These are phyloP conservation scores for Colletotrichum sp. DNA, from an alignment of 2,329 filamentous ascomycete species.

Conservation along the genomic window DNA sequence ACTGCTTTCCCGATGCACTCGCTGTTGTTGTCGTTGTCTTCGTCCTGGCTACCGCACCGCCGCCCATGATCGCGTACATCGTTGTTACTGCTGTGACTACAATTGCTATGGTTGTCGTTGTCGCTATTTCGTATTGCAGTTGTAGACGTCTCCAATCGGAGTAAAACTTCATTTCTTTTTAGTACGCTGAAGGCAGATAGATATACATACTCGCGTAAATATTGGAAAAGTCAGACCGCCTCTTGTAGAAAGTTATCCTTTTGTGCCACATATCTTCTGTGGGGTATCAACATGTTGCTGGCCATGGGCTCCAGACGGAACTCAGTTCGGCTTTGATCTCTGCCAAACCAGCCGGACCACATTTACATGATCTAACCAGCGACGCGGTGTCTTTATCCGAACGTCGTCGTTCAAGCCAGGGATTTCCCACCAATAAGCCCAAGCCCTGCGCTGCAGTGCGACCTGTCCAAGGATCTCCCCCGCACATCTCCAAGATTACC, in stretches of 20 bases:
- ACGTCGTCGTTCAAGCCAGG: background rate
- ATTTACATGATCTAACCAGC: background rate
- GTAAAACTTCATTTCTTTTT: fast-evolving
- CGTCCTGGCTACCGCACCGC: background rate
- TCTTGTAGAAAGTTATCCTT: background rate
- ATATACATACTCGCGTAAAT: background rate
- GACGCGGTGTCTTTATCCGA: conserved; percentile 12
- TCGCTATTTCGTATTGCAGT: background rate
- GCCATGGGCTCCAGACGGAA: background rate
- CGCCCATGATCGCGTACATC: background rate
- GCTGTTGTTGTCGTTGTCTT: background rate
- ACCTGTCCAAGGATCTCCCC: conserved; percentile 5
- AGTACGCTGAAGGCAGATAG: background rate
- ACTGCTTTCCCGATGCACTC: background rate
- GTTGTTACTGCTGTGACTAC: background rate
- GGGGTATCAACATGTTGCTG: fast-evolving
- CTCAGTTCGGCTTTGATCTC: background rate
- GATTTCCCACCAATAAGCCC: conserved; percentile 15
- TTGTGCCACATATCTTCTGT: background rate
- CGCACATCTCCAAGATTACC: background rate
- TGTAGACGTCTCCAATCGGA: background rate
- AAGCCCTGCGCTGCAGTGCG: conserved; percentile 4
- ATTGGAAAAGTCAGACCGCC: background rate
- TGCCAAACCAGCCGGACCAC: background rate
- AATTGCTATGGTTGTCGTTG: background rate